Base-by-base conservation (phyloP, 805 yeast genomes). In the Ogataea henricii region DNA sequence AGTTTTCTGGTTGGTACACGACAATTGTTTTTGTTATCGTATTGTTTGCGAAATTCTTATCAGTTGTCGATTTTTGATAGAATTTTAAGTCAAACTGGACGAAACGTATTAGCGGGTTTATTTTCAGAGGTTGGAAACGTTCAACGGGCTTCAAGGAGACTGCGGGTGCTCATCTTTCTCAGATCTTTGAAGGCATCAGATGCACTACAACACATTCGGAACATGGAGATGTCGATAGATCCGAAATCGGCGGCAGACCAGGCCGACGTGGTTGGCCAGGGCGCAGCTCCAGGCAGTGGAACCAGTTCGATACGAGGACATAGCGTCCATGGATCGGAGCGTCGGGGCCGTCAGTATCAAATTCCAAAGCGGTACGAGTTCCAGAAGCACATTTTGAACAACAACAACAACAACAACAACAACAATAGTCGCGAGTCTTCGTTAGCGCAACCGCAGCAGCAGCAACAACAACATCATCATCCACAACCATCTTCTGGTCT, bases 311-410 rank as follows among this genome's bases (percentile, higher is more conserved):
- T 25, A 25, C 21, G 37, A 4, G 27, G 27, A 9, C 36, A 30
- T 10, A 20, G 13, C 17, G 23, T 8, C 6, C 36, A 40, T 5
- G 26, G 26, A 4, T 13, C 37, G 13, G 64, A 60, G 40, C 49
- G 46, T 21, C 48, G 69, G 12, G 68, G 69, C 4, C 36, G 69
- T 16, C 65, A 59, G 30, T 55, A 49, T 40, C 65, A 63, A 35
- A 45, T 59, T 2, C 63, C 64, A 5, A 54, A 59, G 46, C 51
- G 69, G 30, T 64, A 63, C 40, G 66, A 64, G 39, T 60, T 55
- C 23, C 59, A 56, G 39, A 60, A 54, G 33, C 55, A 53, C 37
- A 59, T 59, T 12, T 56, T 57, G 7, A 49, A 45, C 29, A 49
- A 40, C 20, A 35, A 13, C 42, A 42, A 20, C 33, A 17, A 8